Evolutionary conservation across 306 rosid species (phyloP), one percentile per base, ranked within the genome.

Genomic region (Medicago ruthenica): DNA sequence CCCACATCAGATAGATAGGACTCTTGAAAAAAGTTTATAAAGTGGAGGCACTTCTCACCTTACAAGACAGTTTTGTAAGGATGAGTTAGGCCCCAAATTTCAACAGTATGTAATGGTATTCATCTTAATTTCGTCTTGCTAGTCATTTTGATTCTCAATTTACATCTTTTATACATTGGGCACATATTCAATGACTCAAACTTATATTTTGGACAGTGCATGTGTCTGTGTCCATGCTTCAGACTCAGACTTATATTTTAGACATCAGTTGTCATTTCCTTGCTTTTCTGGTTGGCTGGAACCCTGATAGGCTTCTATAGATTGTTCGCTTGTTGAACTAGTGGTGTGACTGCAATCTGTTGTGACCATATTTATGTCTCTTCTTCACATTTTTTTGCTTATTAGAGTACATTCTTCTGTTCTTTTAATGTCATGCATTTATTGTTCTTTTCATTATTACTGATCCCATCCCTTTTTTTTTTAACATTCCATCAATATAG

Each of bases 401-500:
- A n/a, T n/a, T n/a, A n/a, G n/a, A n/a, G 2, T 24, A 27, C 31
- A 37, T 20, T 40, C 15, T 34, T 70, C 21, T 13, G 67, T 51
- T 70, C 62, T 5, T 51, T 27, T 39, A 59, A 37, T 53, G 42
- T 39, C 62, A 53, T 58, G 12, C 63, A 64, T 39, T 71, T 34
- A 17, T n/a, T 76, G 55, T 53, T 64, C 21, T 10, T 51, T 70
- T 57, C 62, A 41, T 45, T 36, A 45, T 85, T 59, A 36, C 53
- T 78, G 58, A 57, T 67, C 14, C 10, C 53, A 44, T 77, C 51
- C 42, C 55, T 66, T 72, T 42, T 66, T 72, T 42, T 15, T 63
- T 40, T 73, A 70, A 27, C 37, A 75, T 77, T 85, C 51, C 22
- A 75, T 51, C 51, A 58, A 50, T 77, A 8, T 55, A 95, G 99